A percentile compares a stretch with the other conserved stretches of the same genome.
These are phyloP conservation scores for Graphiopsis chlorocephala DNA, from an alignment of 2,329 filamentous ascomycete genomes.

Conservation along the genomic window DNA sequence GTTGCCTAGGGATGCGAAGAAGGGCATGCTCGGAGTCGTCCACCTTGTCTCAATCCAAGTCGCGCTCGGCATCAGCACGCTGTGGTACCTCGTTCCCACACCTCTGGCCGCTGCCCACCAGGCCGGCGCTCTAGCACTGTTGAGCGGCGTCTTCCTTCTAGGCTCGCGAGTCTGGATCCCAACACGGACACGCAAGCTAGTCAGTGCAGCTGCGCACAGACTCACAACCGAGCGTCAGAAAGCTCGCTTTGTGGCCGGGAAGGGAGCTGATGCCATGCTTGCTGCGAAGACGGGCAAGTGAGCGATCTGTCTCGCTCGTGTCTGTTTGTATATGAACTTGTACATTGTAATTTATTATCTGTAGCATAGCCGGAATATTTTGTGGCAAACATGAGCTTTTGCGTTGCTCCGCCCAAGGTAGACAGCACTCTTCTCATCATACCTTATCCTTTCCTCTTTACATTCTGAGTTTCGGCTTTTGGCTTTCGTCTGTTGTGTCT, in stretches of 20 bases:
- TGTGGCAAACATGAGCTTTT: background rate
- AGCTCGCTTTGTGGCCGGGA: constrained; percentile 3
- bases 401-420: background rate
- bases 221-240: background rate
- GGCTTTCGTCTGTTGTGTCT: background rate
- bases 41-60: constrained; percentile 82
- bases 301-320: background rate
- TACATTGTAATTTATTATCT: background rate
- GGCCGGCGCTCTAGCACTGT: constrained; percentile 78
- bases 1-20: constrained; percentile 60
- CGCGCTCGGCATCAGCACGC: constrained; percentile 79
- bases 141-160: constrained; percentile 78
- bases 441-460: background rate
- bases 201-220: background rate
- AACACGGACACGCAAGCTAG: constrained; percentile 35
- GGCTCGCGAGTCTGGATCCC: constrained; percentile 76
- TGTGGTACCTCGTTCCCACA: constrained; percentile 91
- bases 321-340: background rate
- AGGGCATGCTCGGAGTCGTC: constrained; percentile 74
- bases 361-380: background rate
- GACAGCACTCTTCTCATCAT: background rate
- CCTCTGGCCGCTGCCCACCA: constrained; percentile 88
- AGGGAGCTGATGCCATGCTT: constrained; percentile 22
- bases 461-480: background rate
- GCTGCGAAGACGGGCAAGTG: constrained; percentile 6